Evolutionary conservation across 352 stramenopile species (phyloP), one percentile per base, ranked within the genome.

Genomic region (Globisporangium nunn): DNA sequence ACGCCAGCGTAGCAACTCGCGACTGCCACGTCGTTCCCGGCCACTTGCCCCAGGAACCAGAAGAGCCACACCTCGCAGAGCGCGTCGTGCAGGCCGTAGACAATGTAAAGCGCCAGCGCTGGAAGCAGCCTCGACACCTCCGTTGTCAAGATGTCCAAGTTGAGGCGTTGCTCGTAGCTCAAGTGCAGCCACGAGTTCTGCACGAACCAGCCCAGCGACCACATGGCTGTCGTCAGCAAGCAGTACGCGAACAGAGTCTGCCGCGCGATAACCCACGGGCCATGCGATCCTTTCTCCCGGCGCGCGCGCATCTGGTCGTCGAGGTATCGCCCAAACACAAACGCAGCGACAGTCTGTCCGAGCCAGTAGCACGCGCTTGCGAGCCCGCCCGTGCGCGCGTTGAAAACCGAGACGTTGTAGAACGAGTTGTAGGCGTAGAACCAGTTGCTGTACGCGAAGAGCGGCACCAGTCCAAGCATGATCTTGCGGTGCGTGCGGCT

Each of bases 11-110:
- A 76, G 48, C 79, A 71, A 17, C 68, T 68, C 5, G 62, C 62
- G 4, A 78, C 67, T 17, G 75, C 61, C 23, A 60, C 58, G 35
- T 73, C 70, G 29, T 63, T 62, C 1, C 58, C 66, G 4, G 67
- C 73, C 7, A 87, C 70, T 23, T 61, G 58, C 35, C 81, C 78
- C 52, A 95, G 74, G 49, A 88, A 71, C 84, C 86, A 96, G 62
- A 91, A 93, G 49, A 72, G 66, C 66, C 81, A 93, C 5, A 88
- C 74, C 45, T 94, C 81, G 50, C 87, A 85, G 48, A 88, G 56
- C 8, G 81, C 77, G 67, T 94, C 83, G 29, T 75, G 69, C 54
- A 87, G 80, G 0, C 84, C 86, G 63, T 86, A 94, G 41, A 72
- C 50, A 30, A 84, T 68, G 68, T 88, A 93, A 17, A 86, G 68